A percentile compares a stretch with the other conserved stretches of the same genome.
These are phyloP conservation scores for Trichoderma citrinoviride DNA, from an alignment of 2,329 filamentous ascomycete genomes.

Conservation along the genomic window DNA sequence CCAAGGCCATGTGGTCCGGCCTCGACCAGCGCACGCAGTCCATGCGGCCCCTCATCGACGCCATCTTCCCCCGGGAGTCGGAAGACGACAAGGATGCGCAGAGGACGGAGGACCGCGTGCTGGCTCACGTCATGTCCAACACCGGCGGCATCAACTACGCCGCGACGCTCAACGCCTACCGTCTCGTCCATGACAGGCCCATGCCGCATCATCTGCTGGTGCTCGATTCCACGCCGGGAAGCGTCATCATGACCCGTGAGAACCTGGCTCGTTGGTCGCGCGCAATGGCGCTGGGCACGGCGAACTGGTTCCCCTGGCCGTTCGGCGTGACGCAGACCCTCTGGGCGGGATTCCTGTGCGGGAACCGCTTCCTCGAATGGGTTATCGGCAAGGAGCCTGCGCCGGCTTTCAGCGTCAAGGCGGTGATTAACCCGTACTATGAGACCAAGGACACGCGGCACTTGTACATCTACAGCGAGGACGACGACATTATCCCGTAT, in stretches of 20 bases:
- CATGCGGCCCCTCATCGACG: conserved; percentile 47
- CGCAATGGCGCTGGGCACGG: conserved; percentile 52
- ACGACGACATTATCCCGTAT: conserved; percentile 55
- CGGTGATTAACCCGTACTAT: conserved; percentile 38
- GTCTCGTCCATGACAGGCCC: conserved; percentile 35
- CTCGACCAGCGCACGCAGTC: conserved; percentile 43
- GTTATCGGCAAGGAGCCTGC: conserved; percentile 41
- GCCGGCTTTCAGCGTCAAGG: conserved; percentile 39
- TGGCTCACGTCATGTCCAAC: conserved; percentile 58
- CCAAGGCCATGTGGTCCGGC: conserved; percentile 44
- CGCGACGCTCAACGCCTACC: conserved; percentile 48
- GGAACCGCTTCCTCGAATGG: conserved; percentile 37
- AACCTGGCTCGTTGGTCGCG: conserved; percentile 51
- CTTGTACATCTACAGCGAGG: conserved; percentile 58
- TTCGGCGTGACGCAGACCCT: conserved; percentile 47
- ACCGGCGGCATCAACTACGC: conserved; percentile 55
- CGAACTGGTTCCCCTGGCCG: conserved; percentile 48
- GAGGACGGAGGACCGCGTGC: conserved; percentile 32
- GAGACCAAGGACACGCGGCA: conserved; percentile 41
- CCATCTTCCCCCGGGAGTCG: conserved; percentile 31
- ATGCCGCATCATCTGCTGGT: conserved; percentile 50
- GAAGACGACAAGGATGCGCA: conserved; percentile 26
- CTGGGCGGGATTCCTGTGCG: conserved; percentile 44
- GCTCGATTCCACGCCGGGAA: conserved; percentile 54
- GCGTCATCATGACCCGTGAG: conserved; percentile 39